Base-by-base conservation (phyloP, 116 monocot genomes). In the Cymodocea nodosa region DNA sequence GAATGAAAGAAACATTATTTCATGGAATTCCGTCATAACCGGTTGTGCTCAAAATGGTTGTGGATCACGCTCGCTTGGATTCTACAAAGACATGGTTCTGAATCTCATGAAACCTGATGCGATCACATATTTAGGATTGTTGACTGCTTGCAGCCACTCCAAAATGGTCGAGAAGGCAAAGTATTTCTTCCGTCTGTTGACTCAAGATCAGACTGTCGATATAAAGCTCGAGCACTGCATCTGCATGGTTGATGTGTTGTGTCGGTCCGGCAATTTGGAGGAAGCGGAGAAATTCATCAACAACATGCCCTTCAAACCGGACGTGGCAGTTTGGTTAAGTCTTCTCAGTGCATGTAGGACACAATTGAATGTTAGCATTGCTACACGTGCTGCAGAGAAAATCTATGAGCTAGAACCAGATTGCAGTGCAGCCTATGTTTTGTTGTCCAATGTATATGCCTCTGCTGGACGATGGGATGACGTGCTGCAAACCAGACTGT, bases 401-500 rank as follows among this genome's bases (percentile, higher is more conserved):
- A 74, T 93, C 22, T 78, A 85, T 60, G 51, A 71, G 68, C 52
- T 85, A 7, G 88, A 93, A 34, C 88, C 83, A 3, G 58, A 71
- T 54, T 85, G 76, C 54, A 83, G 79, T 53, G 78, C 85, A 37
- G 83, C 81, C 30, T 82, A 85, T 65, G 75, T 87, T 52, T 53
- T 88, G 59, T 60, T 93, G 60, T 93, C 93, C 0, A 88, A 93
- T 66, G 80, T 88, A 35, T 85, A 93, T 71, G 85, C 93, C 53
- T 79, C 79, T 56, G 68, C 70, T 55, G 83, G 88, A 12, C 67
- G 60, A 59, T 93, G 93, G 93, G 79, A 78, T 54, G 79, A 88
- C 66, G 88, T 81, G 10, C 60, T 75, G 0, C 79, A 77, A 63
- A 83, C 69, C 51, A 74, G 93, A 62, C 51, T 67, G 68, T 73